phyloP scores from a whole-genome alignment of 495 filamentous ascomycete species.

The Penicillium psychrofluorescens region DNA sequence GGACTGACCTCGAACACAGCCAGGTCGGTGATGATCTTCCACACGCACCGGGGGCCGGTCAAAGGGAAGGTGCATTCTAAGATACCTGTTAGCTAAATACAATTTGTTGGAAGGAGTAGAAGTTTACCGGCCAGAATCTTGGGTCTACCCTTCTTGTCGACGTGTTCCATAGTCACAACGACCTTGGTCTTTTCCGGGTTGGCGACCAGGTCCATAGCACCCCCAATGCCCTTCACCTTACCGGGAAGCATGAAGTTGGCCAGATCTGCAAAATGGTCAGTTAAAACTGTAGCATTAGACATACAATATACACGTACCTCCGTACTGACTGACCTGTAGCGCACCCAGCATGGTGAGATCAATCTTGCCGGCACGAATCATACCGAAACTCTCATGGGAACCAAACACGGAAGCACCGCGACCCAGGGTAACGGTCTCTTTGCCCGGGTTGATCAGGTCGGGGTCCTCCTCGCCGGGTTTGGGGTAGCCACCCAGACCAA shows the following conservation, averaged over 20 bases:
- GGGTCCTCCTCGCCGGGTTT: slow-evolving; percentile 70
- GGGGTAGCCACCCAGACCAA: slow-evolving; percentile 82
- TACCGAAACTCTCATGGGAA: slow-evolving; percentile 83
- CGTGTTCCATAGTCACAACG: slow-evolving; percentile 89
- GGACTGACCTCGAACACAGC: slow-evolving; percentile 82
- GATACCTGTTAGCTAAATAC: too few relatives aligned
- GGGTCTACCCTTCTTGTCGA: slow-evolving; percentile 78
- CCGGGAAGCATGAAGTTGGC: slow-evolving; percentile 69
- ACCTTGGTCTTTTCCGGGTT: slow-evolving; percentile 81
- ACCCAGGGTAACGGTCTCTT: slow-evolving; percentile 82
- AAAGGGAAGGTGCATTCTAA: slow-evolving; percentile 74
- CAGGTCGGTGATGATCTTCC: slow-evolving; percentile 84
- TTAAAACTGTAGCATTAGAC: neutral
- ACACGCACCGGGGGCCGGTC: slow-evolving; percentile 76
- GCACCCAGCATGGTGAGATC: slow-evolving; percentile 86
- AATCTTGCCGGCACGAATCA: slow-evolving; percentile 85
- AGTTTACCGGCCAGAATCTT: slow-evolving; percentile 59
- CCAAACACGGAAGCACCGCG: slow-evolving; percentile 75
- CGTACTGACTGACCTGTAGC: slow-evolving; percentile 76
- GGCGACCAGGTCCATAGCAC: slow-evolving; percentile 84
- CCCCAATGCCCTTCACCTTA: slow-evolving; percentile 89
- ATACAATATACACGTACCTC: slow-evolving; percentile 44
- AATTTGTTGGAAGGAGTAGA: too few relatives aligned
- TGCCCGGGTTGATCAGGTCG: slow-evolving; percentile 88
- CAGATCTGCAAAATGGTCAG: slow-evolving; percentile 16